Evolutionary conservation across 768 basidiomycete species (phyloP).

Genomic region (Kwoniella europaea): DNA sequence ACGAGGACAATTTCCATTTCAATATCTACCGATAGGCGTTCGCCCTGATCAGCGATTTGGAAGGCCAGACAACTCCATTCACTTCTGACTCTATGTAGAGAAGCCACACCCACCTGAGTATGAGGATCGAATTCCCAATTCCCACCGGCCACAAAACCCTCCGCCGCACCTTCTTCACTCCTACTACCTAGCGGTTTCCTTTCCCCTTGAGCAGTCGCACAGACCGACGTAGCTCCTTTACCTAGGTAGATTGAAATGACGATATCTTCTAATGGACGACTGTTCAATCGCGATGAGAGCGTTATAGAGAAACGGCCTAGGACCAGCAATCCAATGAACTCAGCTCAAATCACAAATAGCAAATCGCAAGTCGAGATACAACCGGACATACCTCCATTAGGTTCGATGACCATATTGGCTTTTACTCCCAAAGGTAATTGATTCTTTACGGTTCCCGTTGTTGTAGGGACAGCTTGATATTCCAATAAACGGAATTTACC

Average conservation of each 20-base stretch:
- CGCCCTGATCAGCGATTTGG: too few relatives aligned
- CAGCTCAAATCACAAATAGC: too few relatives aligned
- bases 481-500: conserved; percentile 83
- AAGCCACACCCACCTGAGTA: conserved; percentile 65
- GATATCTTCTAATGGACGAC: conserved; percentile 71
- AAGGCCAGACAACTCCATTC: too few relatives aligned
- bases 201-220: conserved; percentile 67
- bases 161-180: conserved; percentile 31
- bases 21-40: too few relatives aligned
- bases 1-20: conserved; percentile 75
- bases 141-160: conserved; percentile 61
- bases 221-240: conserved; percentile 71
- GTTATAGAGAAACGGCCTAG: conserved; percentile 57
- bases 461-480: conserved; percentile 68
- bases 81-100: too few relatives aligned
- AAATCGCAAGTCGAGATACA: background rate
- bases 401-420: conserved; percentile 56
- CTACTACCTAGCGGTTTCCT: conserved; percentile 24
- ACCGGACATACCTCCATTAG: conserved; percentile 60
- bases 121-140: conserved; percentile 81
- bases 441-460: background rate
- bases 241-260: conserved; percentile 77
- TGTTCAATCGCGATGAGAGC: conserved; percentile 41
- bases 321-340: too few relatives aligned
- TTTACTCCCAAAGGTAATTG: conserved; percentile 44